A percentile compares a stretch with the other conserved stretches of the same genome.
Evolutionary conservation across 768 basidiomycete genomes (phyloP).

Genomic region (Xanthoconium stramineum): DNA sequence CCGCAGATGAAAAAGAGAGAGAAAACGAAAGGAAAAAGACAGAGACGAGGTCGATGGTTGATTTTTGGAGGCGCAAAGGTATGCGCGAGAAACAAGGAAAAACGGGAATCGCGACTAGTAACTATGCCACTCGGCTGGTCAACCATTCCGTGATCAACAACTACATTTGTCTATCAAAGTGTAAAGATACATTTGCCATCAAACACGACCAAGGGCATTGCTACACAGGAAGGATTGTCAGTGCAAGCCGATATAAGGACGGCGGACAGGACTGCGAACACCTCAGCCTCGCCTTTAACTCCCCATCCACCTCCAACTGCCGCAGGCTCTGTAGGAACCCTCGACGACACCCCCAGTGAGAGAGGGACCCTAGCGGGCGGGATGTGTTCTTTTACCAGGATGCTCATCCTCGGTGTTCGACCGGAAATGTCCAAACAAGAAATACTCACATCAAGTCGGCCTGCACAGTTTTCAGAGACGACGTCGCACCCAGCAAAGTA

Average conservation of each 20-base stretch:
- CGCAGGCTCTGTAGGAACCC: slow-evolving; percentile 28
- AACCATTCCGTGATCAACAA: background rate
- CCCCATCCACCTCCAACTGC: slow-evolving; percentile 69
- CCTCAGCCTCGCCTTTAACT: slow-evolving; percentile 91
- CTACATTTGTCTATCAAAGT: background rate
- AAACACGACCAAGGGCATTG: background rate
- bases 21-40: background rate
- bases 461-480: slow-evolving; percentile 2
- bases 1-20: slow-evolving; percentile 2
- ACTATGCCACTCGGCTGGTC: slow-evolving; percentile 15
- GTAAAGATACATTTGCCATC: background rate
- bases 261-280: slow-evolving; percentile 8
- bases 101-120: background rate
- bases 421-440: slow-evolving; percentile 10
- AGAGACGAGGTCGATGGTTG: slow-evolving; percentile 2
- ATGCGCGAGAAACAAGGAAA: slow-evolving; percentile 9
- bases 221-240: slow-evolving; percentile 6
- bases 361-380: slow-evolving; percentile 44
- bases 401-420: slow-evolving; percentile 65
- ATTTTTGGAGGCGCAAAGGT: slow-evolving; percentile 5
- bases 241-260: background rate
- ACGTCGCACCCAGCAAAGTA: background rate
- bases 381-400: slow-evolving; percentile 89
- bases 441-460: slow-evolving; percentile 24
- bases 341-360: slow-evolving; percentile 26